Percentiles rank a stretch among this genome's conserved stretches.
Conservation (phyloP, 495 filamentous ascomycete genomes). For the Bombardia bombarda region DNA sequence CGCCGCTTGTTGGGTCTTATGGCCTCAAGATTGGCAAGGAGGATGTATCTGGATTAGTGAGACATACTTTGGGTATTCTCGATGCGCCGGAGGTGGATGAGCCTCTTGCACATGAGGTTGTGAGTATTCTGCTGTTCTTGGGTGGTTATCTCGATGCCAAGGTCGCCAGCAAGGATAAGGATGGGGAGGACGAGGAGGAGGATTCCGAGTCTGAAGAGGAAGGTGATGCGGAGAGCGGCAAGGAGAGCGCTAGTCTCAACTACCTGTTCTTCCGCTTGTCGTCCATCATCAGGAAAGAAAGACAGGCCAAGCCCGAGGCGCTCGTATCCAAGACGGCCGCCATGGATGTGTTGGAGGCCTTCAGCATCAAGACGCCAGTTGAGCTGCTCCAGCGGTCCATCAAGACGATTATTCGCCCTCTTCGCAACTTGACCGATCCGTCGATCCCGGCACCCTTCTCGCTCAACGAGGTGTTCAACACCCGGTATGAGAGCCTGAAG, state of each 20-base stretch:
- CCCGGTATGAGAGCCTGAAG: slow-evolving; percentile 57
- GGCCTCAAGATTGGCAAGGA: slow-evolving; percentile 59
- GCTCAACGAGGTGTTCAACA: slow-evolving; percentile 56
- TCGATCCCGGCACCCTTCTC: slow-evolving; percentile 61
- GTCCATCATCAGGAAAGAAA: slow-evolving; percentile 70
- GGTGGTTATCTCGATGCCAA: slow-evolving; percentile 31
- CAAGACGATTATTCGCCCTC: slow-evolving; percentile 62
- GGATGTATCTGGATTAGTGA: slow-evolving; percentile 58
- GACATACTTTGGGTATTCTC: slow-evolving; percentile 56
- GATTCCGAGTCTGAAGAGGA: slow-evolving; percentile 37
- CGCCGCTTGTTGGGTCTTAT: slow-evolving; percentile 62
- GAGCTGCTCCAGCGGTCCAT: slow-evolving; percentile 53
- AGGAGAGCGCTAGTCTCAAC: slow-evolving; percentile 40
- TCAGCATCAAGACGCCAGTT: slow-evolving; percentile 46
- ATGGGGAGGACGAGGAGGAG: slow-evolving; percentile 31
- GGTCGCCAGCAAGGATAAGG: slow-evolving; percentile 18
- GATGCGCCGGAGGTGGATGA: slow-evolving; percentile 55
- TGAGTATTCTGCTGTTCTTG: slow-evolving; percentile 72
- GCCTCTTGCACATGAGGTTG: slow-evolving; percentile 60
- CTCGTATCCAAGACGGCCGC: slow-evolving; percentile 67
- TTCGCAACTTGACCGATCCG: slow-evolving; percentile 77
- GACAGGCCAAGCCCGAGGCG: slow-evolving; percentile 51
- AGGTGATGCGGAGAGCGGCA: slow-evolving; percentile 16
- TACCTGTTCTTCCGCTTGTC: slow-evolving; percentile 71
- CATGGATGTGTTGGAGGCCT: slow-evolving; percentile 60